These are phyloP conservation scores for Salix koriyanagi DNA, from an alignment of 345 rosid genomes.

Conservation along the genomic window DNA sequence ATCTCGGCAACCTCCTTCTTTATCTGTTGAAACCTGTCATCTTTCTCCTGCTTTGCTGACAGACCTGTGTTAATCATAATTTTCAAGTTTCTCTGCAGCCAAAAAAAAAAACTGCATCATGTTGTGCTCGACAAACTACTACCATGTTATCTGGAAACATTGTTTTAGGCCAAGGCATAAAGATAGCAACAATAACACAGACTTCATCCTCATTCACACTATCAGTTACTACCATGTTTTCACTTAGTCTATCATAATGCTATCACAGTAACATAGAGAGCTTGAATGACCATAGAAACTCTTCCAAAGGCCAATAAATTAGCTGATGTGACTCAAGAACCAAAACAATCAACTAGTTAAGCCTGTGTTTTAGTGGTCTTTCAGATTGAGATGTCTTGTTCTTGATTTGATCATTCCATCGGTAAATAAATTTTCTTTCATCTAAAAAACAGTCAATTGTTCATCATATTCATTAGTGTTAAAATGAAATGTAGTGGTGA, in stretches of 20 bases:
- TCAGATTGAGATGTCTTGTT: background rate
- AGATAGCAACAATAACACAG: background rate
- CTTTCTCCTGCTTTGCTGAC: conserved; percentile 78
- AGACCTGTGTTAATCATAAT: conserved; percentile 62
- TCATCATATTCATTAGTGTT: background rate
- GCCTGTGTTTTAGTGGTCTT: background rate
- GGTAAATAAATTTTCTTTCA: background rate
- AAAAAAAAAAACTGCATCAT: conserved; percentile 7
- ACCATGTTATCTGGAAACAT: background rate
- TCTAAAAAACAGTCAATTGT: background rate
- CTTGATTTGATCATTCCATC: background rate
- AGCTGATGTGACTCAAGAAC: background rate
- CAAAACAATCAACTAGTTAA: background rate
- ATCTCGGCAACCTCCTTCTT: conserved; percentile 82
- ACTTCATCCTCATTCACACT: background rate
- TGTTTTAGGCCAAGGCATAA: background rate
- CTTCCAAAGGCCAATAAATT: background rate
- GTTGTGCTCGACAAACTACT: background rate
- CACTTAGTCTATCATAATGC: background rate
- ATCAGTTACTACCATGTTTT: background rate
- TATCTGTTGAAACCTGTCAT: conserved; percentile 67
- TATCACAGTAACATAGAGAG: background rate
- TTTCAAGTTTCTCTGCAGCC: conserved; percentile 78
- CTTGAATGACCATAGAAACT: background rate
- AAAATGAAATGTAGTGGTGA: background rate